Evolutionary conservation across 768 basidiomycete species (phyloP), one percentile per base, ranked within the genome.

Genomic region (Fibroporia radiculosa): DNA sequence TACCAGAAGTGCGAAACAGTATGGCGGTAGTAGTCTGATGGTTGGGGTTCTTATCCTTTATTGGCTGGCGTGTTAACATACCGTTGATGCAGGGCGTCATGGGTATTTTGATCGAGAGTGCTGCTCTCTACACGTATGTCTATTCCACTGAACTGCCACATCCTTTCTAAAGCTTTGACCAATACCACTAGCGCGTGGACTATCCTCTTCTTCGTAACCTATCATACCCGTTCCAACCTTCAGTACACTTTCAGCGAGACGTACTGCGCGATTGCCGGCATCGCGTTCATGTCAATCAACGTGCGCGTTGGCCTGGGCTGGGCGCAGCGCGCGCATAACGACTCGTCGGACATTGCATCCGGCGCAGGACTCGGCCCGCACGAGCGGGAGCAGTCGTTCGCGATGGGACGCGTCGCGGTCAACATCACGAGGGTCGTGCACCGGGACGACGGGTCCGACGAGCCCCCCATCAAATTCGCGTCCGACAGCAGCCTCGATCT

Each of bases 301-400:
- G 49, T 50, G 6, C 45, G 49, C 10, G 49, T 50, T 8, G 49
- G 49, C 13, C 37, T 50, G 20, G 45, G 49, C 13, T 44, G 44
- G 45, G 34, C 12, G 16, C 34, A 29, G n/a, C 41, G 41, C 3
- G 41, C 41, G 19, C 4, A 16, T 11, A 42, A 16, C 10, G 10
- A 22, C 29, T 35, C 34, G 10, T 31, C 29, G 8, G 29, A 8
- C 10, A 8, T 31, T n/a, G 8, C 29, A 31, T 31, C 29, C n/a
- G n/a, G 29, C 29, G n/a, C n/a, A 8, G 29, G 29, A n/a, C 29
- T n/a, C 29, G 8, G 8, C 29, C n/a, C 29, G 10, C 29, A 8
- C 10, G 29, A n/a, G n/a, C 10, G 10, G 29, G n/a, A 31, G 8
- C 10, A n/a, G 29, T n/a, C 29, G n/a, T 31, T 8, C n/a, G n/a